A percentile compares a stretch with the other conserved stretches of the same genome.
Conservation (phyloP, 2,329 filamentous ascomycete species). For the Colletotrichum tofieldiae region DNA sequence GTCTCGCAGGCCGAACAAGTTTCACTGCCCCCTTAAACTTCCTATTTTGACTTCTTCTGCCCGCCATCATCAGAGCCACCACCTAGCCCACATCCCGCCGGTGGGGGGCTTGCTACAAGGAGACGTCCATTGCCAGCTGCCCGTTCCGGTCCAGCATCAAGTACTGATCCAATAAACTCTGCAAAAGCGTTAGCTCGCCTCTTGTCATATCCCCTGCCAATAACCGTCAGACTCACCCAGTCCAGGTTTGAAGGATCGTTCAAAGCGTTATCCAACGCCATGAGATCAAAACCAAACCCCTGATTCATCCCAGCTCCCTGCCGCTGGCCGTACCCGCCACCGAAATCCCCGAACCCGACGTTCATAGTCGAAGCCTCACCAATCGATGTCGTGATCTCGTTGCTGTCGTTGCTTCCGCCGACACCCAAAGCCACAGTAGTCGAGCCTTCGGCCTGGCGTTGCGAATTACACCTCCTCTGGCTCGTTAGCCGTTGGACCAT, state of each 20-base stretch:
- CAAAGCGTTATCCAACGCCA: slow-evolving; percentile 57
- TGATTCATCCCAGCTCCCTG: slow-evolving; percentile 35
- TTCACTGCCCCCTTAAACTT: not conserved
- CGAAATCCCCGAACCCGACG: not conserved
- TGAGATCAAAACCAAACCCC: slow-evolving; percentile 52
- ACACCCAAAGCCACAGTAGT: slow-evolving; percentile 38
- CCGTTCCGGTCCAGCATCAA: slow-evolving; percentile 36
- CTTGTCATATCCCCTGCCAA: not conserved
- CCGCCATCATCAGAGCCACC: too few relatives aligned
- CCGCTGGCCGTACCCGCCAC: not conserved
- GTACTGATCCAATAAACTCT: slow-evolving; percentile 51
- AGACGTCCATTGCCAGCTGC: slow-evolving; percentile 13
- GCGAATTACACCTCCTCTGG: not conserved
- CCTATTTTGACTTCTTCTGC: not conserved
- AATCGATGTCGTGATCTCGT: slow-evolving; percentile 46
- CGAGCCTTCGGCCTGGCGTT: not conserved
- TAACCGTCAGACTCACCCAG: slow-evolving; percentile 54
- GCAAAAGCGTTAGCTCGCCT: slow-evolving; percentile 4
- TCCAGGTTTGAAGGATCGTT: slow-evolving; percentile 54
- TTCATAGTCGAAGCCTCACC: not conserved
- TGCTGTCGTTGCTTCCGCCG: slow-evolving; percentile 19
- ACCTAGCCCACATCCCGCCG: not conserved
- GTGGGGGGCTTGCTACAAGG: not conserved
- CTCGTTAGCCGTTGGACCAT: slow-evolving; percentile 51
- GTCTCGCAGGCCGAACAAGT: not conserved